Evolutionary conservation across 108 stramenopile genomes (phyloP).

Genomic region (Conticribra weissflogii): DNA sequence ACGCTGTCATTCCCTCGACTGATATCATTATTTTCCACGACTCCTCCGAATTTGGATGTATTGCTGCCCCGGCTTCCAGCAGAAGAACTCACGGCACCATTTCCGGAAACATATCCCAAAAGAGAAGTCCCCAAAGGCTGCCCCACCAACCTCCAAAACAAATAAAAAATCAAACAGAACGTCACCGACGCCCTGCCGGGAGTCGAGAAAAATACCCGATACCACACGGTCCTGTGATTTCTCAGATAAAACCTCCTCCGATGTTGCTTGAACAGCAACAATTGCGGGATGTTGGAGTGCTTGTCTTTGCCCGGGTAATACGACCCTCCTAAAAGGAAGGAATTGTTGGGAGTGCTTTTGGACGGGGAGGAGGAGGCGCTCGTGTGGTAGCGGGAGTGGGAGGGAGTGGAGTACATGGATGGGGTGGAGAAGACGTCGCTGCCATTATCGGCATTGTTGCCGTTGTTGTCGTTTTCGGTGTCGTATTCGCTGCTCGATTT

Average conservation of each 20-base stretch:
- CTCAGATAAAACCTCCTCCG: constrained; percentile 49
- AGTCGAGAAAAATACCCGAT: constrained; percentile 64
- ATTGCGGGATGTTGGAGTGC: constrained; percentile 22
- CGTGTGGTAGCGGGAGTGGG: too few relatives aligned
- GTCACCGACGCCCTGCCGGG: constrained; percentile 34
- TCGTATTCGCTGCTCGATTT: constrained; percentile 19
- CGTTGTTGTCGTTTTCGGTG: not conserved
- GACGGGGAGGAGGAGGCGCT: constrained; percentile 1
- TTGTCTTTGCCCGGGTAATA: constrained; percentile 77
- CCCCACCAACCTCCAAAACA: constrained; percentile 35
- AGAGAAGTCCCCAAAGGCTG: constrained; percentile 17
- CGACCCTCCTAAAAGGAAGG: constrained; percentile 67
- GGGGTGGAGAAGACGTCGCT: too few relatives aligned
- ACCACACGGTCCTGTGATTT: too few relatives aligned
- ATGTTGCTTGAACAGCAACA: constrained; percentile 21
- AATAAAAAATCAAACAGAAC: constrained; percentile 18
- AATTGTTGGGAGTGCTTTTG: constrained; percentile 46
- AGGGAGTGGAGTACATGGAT: too few relatives aligned
- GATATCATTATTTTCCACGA: too few relatives aligned
- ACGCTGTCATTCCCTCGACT: too few relatives aligned
- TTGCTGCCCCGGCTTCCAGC: too few relatives aligned
- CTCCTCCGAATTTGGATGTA: too few relatives aligned
- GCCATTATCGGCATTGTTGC: too few relatives aligned
- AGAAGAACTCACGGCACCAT: too few relatives aligned
- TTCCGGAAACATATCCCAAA: constrained; percentile 12